phyloP scores from a whole-genome alignment of 2,329 filamentous ascomycete genomes.

The Amylocarpus encephaloides region DNA sequence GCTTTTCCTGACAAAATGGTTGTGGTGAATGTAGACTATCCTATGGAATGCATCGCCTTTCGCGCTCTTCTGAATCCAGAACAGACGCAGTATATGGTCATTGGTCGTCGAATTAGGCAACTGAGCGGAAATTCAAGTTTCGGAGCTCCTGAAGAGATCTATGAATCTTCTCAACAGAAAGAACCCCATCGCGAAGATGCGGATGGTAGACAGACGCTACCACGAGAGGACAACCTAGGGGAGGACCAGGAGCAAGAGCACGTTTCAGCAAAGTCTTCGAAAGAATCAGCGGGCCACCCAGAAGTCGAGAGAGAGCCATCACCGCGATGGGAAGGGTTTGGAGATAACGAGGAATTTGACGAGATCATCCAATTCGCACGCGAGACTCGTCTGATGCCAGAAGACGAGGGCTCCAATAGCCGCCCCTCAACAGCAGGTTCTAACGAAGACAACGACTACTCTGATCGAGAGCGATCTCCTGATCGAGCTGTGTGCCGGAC shows the following conservation, averaged over 20 bases:
- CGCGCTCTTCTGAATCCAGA: constrained; percentile 50
- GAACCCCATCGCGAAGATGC: too few species aligned
- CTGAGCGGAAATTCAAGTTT: neutral
- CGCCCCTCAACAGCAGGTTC: constrained; percentile 19
- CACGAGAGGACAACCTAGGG: too few species aligned
- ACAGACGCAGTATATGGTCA: constrained; percentile 53
- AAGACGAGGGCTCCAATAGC: constrained; percentile 40
- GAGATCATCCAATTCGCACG: constrained; percentile 58
- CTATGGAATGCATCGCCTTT: constrained; percentile 60
- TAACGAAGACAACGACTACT: constrained; percentile 12
- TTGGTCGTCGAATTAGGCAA: constrained; percentile 5
- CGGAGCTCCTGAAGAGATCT: too few species aligned
- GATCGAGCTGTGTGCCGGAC: neutral
- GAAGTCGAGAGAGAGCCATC: neutral
- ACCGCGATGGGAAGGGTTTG: neutral
- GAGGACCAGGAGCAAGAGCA: neutral
- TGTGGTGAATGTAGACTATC: constrained; percentile 63
- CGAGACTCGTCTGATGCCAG: constrained; percentile 52
- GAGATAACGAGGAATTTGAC: constrained; percentile 51
- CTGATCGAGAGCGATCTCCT: constrained; percentile 31
- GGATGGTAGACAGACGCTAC: too few species aligned
- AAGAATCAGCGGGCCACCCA: constrained; percentile 40
- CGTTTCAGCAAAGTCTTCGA: constrained; percentile 29
- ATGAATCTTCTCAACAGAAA: too few species aligned
- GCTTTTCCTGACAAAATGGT: constrained; percentile 35